Conservation (phyloP, 1,139 yeast genomes). For the Kodamaea derodonti region DNA sequence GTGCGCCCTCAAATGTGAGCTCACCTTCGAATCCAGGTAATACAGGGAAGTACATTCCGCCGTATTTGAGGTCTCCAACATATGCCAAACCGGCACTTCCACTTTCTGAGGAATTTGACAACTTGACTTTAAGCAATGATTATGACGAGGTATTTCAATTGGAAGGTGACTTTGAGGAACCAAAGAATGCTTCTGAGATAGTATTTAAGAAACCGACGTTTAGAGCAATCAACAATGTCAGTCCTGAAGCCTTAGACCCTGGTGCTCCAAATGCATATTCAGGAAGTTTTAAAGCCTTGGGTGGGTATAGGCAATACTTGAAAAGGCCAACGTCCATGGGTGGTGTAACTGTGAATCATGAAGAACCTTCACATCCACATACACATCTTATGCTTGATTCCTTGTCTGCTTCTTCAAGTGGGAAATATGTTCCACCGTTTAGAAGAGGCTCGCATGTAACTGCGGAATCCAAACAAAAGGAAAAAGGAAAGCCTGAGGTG, state of each 20-base stretch:
- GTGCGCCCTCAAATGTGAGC: background rate
- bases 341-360: conserved; percentile 1
- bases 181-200: conserved; percentile 5
- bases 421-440: conserved; percentile 71
- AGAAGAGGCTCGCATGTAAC: conserved; percentile 44
- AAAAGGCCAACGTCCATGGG: conserved; percentile 14
- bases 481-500: conserved; percentile 12
- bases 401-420: conserved; percentile 28
- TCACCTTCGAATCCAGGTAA: conserved; percentile 1
- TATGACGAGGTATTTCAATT: conserved; percentile 44
- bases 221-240: conserved; percentile 8
- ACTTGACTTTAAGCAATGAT: conserved; percentile 26
- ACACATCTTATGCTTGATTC: conserved; percentile 4
- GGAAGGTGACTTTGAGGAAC: conserved; percentile 39
- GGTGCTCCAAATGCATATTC: background rate
- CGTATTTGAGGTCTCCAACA: conserved; percentile 41
- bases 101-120: conserved; percentile 37
- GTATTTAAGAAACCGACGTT: conserved; percentile 14
- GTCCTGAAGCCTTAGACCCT: conserved; percentile 8
- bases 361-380: conserved; percentile 2
- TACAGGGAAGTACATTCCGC: conserved; percentile 43
- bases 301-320: conserved; percentile 1
- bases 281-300: background rate
- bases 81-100: conserved; percentile 34
- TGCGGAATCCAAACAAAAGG: conserved; percentile 10